phyloP scores from a whole-genome alignment of 768 basidiomycete genomes.

The Boletus bicolor region DNA sequence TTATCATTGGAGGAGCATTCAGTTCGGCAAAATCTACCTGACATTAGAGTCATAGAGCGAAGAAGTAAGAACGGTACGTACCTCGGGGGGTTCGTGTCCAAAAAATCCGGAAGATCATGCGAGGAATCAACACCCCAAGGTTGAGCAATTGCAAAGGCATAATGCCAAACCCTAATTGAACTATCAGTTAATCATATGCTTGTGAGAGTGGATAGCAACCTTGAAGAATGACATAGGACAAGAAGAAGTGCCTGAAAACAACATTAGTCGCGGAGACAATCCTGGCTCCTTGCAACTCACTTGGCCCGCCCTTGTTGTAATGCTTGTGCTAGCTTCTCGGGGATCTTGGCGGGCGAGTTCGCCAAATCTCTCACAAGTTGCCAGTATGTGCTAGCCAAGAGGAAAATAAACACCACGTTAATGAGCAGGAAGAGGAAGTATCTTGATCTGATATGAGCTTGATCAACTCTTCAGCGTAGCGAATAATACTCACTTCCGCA shows the following conservation, averaged over 20 bases:
- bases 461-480: background rate
- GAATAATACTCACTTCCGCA: constrained; percentile 71
- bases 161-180: constrained; percentile 69
- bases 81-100: constrained; percentile 90
- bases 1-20: constrained; percentile 97
- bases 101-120: constrained; percentile 69
- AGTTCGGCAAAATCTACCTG: constrained; percentile 86
- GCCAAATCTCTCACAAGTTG: constrained; percentile 89
- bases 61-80: constrained; percentile 27
- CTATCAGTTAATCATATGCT: constrained; percentile 2
- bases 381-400: constrained; percentile 89
- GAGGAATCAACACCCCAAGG: constrained; percentile 81
- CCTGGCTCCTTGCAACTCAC: constrained; percentile 29
- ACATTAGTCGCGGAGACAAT: constrained; percentile 11
- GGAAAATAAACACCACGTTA: constrained; percentile 93
- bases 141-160: constrained; percentile 96
- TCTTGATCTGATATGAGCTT: constrained; percentile 42
- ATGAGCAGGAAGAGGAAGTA: constrained; percentile 91
- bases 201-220: constrained; percentile 36
- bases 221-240: constrained; percentile 83
- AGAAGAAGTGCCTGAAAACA: constrained; percentile 65
- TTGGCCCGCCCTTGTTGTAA: constrained; percentile 75
- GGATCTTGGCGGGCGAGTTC: constrained; percentile 90
- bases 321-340: constrained; percentile 85
- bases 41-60: background rate